Evolutionary conservation across 805 yeast genomes (phyloP), one percentile per base, ranked within the genome.

Genomic region (Saccharomycopsis sp.): DNA sequence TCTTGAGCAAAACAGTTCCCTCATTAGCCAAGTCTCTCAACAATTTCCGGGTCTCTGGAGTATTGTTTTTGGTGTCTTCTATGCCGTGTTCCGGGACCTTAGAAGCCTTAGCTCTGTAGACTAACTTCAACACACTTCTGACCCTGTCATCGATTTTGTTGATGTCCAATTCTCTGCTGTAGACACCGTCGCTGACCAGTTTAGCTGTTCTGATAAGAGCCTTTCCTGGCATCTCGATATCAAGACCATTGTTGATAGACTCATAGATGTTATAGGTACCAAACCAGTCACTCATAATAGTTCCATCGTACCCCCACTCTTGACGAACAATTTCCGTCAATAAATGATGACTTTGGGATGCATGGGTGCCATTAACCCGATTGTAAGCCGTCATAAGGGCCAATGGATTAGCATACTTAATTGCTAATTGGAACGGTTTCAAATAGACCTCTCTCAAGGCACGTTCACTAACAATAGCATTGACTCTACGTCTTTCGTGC

Each of bases 201-300:
- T 71, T 51, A 77, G 75, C 64, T 78, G 82, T 5, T 72, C 61
- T 17, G 81, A 69, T 19, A 8, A 49, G 22, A 8, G 52, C 23
- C n/a, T 49, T 49, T 42, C 88, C 89, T 0, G 89, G 89, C 86
- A 82, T 82, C 68, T 84, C 89, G 64, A 84, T 71, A 66, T 83
- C 85, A 57, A 84, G 70, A 5, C 88, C 87, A 41, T 81, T 80
- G 47, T 76, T 74, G 53, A 83, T 67, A 14, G 84, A 64, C 50
- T 74, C 77, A 50, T 72, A 73, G 42, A 71, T 70, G 15, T 83
- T 74, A 67, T 79, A 82, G 8, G 77, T 74, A 24, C 88, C 89
- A 66, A 66, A 78, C 88, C 88, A 84, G 69, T 84, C 89, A 29
- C 84, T 78, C 83, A 84, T 81, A 41, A 77, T 67, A 44, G 78